These are phyloP conservation scores for Wickerhamomyces sp. DNA, from an alignment of 1,139 yeast genomes.

Conservation along the genomic window DNA sequence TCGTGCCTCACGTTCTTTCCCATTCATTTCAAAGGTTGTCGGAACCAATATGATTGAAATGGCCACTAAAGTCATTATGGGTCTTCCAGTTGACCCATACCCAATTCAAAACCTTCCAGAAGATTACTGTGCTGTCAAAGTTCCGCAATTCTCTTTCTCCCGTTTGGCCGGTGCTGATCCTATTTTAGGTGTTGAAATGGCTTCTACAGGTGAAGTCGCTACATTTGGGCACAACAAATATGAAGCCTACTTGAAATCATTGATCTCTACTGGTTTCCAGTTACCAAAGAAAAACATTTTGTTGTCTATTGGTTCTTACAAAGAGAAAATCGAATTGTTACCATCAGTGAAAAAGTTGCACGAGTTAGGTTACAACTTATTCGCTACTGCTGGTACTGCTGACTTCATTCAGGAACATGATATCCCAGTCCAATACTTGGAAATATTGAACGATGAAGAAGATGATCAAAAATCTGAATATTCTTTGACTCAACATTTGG, in stretches of 20 bases:
- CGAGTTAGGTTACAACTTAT: slow-evolving; percentile 83
- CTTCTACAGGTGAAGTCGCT: slow-evolving; percentile 99
- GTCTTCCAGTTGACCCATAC: slow-evolving; percentile 80
- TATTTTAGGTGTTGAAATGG: slow-evolving; percentile 98
- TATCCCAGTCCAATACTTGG: slow-evolving; percentile 91
- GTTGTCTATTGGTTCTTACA: slow-evolving; percentile 94
- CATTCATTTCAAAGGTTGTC: slow-evolving; percentile 95
- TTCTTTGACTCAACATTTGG: slow-evolving; percentile 93
- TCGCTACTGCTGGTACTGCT: slow-evolving; percentile 99
- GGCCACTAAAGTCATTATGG: slow-evolving; percentile 96
- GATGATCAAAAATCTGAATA: slow-evolving; percentile 88
- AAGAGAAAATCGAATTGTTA: slow-evolving; percentile 89
- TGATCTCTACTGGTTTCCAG: slow-evolving; percentile 92
- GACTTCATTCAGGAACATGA: slow-evolving; percentile 95
- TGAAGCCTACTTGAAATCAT: slow-evolving; percentile 94
- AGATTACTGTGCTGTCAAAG: slow-evolving; percentile 95
- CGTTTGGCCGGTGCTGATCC: slow-evolving; percentile 99
- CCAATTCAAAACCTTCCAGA: slow-evolving; percentile 87
- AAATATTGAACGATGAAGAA: slow-evolving; percentile 66
- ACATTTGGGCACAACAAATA: slow-evolving; percentile 93
- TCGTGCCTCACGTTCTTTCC: slow-evolving; percentile 98
- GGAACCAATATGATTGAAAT: slow-evolving; percentile 96
- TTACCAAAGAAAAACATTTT: slow-evolving; percentile 93
- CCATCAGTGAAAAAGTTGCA: slow-evolving; percentile 81
- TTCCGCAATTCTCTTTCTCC: slow-evolving; percentile 97